A percentile compares a stretch with the other conserved stretches of the same genome.
These are phyloP conservation scores for Beta lomatogona DNA, from an alignment of 179 eudicot species.

Conservation along the genomic window DNA sequence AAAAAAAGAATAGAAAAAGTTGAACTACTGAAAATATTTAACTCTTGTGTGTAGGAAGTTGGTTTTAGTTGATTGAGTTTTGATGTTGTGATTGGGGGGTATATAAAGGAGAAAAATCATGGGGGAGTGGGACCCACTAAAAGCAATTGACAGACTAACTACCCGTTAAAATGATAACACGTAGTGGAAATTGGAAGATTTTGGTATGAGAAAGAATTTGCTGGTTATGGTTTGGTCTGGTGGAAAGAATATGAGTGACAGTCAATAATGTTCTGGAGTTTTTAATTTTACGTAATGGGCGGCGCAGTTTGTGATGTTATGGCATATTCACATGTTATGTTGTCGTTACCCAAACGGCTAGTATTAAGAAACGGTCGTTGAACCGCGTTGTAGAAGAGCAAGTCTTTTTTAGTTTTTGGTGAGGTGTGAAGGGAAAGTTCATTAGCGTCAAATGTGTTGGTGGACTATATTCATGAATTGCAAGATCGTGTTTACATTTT, in stretches of 20 bases:
- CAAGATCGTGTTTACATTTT: too few species aligned
- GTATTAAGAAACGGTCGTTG: background rate
- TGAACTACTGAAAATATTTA: background rate
- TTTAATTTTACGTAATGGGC: background rate
- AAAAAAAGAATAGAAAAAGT: background rate
- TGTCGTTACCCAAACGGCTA: background rate
- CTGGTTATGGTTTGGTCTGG: constrained; percentile 18
- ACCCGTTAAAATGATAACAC: background rate
- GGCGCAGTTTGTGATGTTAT: background rate
- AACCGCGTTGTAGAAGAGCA: background rate
- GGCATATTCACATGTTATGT: background rate
- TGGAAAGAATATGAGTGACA: constrained; percentile 2
- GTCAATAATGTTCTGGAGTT: constrained; percentile 9
- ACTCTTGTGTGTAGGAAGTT: background rate
- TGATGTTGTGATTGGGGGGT: background rate
- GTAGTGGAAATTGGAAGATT: background rate
- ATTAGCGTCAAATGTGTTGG: background rate
- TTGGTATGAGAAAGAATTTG: background rate
- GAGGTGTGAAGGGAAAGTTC: background rate
- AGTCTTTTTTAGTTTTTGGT: too few species aligned
- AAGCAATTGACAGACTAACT: background rate
- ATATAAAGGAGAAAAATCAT: background rate
- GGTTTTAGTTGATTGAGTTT: background rate
- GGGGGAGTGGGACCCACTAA: background rate
- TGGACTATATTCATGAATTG: too few species aligned